A percentile compares a stretch with the other conserved stretches of the same genome.
phyloP scores from a whole-genome alignment of 2,329 filamentous ascomycete species.

The Talaromyces sp. region DNA sequence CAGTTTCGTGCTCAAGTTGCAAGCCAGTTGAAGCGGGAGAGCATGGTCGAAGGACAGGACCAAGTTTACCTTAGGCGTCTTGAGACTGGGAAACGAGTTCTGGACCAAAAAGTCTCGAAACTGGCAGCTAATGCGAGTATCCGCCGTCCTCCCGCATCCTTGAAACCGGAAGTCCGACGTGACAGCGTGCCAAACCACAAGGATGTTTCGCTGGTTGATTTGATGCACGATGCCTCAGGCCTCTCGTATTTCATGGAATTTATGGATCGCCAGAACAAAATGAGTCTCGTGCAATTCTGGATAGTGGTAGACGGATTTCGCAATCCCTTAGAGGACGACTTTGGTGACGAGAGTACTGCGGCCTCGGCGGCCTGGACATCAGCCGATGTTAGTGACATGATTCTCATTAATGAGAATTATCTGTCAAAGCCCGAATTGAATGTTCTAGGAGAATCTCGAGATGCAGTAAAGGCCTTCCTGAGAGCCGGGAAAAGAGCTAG shows the following conservation, averaged over 20 bases:
- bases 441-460: conserved; percentile 66
- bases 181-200: conserved; percentile 61
- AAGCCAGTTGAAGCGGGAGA: conserved; percentile 85
- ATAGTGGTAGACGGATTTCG: conserved; percentile 95
- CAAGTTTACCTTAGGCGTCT: conserved; percentile 81
- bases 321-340: conserved; percentile 85
- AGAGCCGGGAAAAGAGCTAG: conserved; percentile 73
- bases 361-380: conserved; percentile 70
- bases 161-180: conserved; percentile 31
- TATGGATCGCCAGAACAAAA: conserved; percentile 86
- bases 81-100: conserved; percentile 82
- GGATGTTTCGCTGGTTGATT: conserved; percentile 72
- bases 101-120: conserved; percentile 84
- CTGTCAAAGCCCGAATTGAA: conserved; percentile 77
- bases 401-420: conserved; percentile 88
- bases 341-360: conserved; percentile 65
- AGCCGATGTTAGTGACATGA: conserved; percentile 80
- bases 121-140: conserved; percentile 65
- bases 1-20: conserved; percentile 88
- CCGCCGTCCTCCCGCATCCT: conserved; percentile 30
- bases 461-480: conserved; percentile 72
- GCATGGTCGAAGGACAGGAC: conserved; percentile 73
- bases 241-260: conserved; percentile 99
- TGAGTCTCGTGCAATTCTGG: conserved; percentile 96
- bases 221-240: conserved; percentile 85